phyloP scores from a whole-genome alignment of 495 filamentous ascomycete genomes.

The Ramalina intermedia region DNA sequence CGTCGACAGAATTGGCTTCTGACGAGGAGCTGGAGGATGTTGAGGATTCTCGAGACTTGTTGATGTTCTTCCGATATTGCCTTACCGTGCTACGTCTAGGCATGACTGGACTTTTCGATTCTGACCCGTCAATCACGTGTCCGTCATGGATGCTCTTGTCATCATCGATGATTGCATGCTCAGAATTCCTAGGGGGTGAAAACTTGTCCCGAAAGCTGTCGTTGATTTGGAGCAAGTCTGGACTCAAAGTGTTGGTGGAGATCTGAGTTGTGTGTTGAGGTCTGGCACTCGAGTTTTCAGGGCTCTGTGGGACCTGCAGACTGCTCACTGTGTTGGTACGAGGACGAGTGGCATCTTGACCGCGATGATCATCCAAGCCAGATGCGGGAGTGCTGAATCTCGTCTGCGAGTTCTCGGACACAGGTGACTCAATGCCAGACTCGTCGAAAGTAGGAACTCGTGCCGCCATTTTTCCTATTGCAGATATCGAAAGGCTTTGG shows the following conservation, averaged over 20 bases:
- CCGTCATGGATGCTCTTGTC: constrained; percentile 39
- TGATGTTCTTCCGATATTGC: constrained; percentile 19
- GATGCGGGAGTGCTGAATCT: constrained; percentile 66
- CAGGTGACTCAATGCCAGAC: constrained; percentile 35
- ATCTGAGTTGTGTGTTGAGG: neutral
- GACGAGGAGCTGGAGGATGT: constrained; percentile 57
- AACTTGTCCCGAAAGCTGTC: constrained; percentile 30
- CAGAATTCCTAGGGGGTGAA: constrained; percentile 53
- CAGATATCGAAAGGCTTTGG: neutral
- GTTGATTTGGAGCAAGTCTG: constrained; percentile 36
- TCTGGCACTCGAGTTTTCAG: constrained; percentile 12
- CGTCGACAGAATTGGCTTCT: constrained; percentile 92
- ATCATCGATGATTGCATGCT: constrained; percentile 76
- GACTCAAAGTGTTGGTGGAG: constrained; percentile 17
- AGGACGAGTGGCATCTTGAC: constrained; percentile 55
- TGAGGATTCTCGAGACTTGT: constrained; percentile 33
- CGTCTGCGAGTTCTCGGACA: constrained; percentile 43
- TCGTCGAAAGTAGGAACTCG: neutral
- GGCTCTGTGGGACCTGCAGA: constrained; percentile 26
- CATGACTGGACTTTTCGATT: constrained; percentile 15
- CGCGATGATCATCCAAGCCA: constrained; percentile 85
- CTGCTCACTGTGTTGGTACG: constrained; percentile 38
- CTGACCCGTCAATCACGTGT: constrained; percentile 14
- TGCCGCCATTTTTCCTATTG: neutral
- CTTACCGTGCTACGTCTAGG: constrained; percentile 8